Base-by-base conservation (phyloP, 495 filamentous ascomycete genomes). In the Glarea lozoyensis region DNA sequence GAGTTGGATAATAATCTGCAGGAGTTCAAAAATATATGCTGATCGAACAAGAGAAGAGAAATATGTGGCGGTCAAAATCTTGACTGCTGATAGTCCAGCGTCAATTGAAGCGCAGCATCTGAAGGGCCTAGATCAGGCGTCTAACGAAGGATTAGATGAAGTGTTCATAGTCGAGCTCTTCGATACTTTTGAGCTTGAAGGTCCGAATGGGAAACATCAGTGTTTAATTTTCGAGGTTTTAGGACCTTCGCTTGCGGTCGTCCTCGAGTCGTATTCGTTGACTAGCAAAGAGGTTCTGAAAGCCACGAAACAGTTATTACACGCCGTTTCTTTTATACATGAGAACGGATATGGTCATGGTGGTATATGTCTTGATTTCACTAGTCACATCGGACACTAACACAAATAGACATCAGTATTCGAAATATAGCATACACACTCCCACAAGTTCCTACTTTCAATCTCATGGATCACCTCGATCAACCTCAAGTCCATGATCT, bases 221-320 rank as follows among this genome's bases (percentile, higher is more conserved):
- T 72, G 66, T 47, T 56, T 71, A 24, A 63, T 70, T 1, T 58
- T 66, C 38, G 63, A 69, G 46, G 41, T 67, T 15, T 54, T 69
- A 29, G 69, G 68, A 3, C 67, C 68, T 2, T 63, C 49, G 0
- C 9, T 57, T 17, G 44, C 46, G 20, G 36, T 46, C 9, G 20
- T 43, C 19, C 12, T 46, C 13, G 5, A 18, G 2, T 49, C 60
- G 32, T 58, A 64, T 43, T 6, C 44, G n/a, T 48, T 63, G 18
- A 18, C 40, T n/a, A 35, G 48, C 6, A 53, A 58, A 24, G 53
- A 10, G 10, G 25, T 48, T 34, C 41, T 59, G 1, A 44, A 54
- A 37, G 56, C 61, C 2, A 51, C 58, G 23, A 49, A 29, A 3
- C 56, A 63, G 48, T 37, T 62, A 33, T 35, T 64, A 20, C 33